A percentile compares a stretch with the other conserved stretches of the same genome.
Conservation (phyloP, 176 grass and related monocot genomes). For the Eragrostis curvula region DNA sequence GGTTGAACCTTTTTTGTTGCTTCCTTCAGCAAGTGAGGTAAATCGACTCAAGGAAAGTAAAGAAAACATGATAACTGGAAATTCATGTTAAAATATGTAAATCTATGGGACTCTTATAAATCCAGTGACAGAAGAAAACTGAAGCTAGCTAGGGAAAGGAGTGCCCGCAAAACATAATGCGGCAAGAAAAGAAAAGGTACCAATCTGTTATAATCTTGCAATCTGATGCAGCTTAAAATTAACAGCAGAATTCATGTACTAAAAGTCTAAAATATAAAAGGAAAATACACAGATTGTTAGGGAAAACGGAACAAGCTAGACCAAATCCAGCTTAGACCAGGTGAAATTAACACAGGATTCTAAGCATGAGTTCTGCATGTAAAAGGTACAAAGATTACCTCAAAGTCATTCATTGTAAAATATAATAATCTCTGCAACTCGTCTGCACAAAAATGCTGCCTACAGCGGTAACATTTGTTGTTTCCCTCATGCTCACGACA, state of each 20-base stretch:
- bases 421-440: constrained; percentile 73
- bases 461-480: constrained; percentile 70
- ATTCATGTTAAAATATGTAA: constrained; percentile 1
- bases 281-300: background rate
- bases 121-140: background rate
- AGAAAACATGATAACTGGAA: too few relatives aligned
- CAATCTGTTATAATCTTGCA: background rate
- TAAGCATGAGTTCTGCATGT: background rate
- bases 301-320: background rate
- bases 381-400: constrained; percentile 56
- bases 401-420: constrained; percentile 86
- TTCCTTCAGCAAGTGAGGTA: constrained; percentile 53
- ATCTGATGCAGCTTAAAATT: background rate
- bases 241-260: background rate
- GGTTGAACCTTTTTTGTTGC: constrained; percentile 91
- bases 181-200: background rate
- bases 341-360: background rate
- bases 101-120: background rate
- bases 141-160: background rate
- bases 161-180: background rate
- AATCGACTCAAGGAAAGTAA: background rate
- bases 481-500: constrained; percentile 19
- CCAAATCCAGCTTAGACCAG: background rate
- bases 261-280: background rate
- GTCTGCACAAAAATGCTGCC: constrained; percentile 60